Evolutionary conservation across 495 filamentous ascomycete genomes (phyloP).

Genomic region (Letharia lupina): DNA sequence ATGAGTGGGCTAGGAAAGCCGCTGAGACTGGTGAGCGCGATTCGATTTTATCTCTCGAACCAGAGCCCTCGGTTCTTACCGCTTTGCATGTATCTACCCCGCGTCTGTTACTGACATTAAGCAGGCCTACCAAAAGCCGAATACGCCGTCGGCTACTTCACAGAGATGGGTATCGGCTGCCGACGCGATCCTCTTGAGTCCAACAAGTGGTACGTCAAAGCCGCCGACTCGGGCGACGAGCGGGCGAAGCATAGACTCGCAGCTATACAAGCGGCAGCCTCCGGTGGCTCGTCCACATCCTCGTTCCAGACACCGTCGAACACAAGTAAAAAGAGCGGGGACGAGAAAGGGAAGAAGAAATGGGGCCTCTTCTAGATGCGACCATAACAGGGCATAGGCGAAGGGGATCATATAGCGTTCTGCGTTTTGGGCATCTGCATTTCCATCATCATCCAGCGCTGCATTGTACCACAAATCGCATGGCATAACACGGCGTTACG

Average conservation of each 20-base stretch:
- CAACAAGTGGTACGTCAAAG: constrained; percentile 97
- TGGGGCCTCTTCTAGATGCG: constrained; percentile 22
- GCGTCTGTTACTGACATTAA: not conserved
- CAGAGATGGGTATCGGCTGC: constrained; percentile 95
- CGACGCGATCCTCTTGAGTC: constrained; percentile 87
- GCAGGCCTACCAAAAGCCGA: constrained; percentile 84
- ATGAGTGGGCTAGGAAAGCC: constrained; percentile 86
- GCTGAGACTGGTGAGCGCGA: constrained; percentile 66
- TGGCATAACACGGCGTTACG: not conserved
- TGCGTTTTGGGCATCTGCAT: constrained; percentile 4
- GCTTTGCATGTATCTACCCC: not conserved
- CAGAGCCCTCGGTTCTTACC: not conserved
- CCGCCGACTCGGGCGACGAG: constrained; percentile 86
- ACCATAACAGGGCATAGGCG: not conserved
- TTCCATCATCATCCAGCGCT: constrained; percentile 2
- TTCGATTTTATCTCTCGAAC: not conserved
- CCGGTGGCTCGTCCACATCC: constrained; percentile 48
- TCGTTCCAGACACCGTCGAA: constrained; percentile 22
- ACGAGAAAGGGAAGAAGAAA: constrained; percentile 16
- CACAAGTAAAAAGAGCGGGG: constrained; percentile 16
- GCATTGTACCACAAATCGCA: constrained; percentile 3
- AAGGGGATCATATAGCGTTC: not conserved
- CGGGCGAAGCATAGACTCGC: constrained; percentile 78
- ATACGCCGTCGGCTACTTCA: constrained; percentile 95
- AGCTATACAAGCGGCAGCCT: constrained; percentile 76